phyloP scores from a whole-genome alignment of 164 flowering plant species.

The Magnolia kwangsiensis region DNA sequence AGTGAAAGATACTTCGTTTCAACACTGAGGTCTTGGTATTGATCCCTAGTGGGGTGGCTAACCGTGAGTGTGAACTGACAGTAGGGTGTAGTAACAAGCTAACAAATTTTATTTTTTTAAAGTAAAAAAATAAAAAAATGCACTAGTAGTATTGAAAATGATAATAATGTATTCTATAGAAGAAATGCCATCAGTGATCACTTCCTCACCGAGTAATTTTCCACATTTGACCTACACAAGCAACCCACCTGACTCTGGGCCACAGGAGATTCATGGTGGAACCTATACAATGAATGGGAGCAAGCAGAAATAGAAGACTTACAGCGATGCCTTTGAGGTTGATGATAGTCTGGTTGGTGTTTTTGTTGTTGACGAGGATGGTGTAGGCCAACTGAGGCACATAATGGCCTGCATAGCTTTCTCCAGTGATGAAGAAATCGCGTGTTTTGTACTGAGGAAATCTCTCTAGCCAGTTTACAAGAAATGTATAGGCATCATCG shows the following conservation, averaged over 20 bases:
- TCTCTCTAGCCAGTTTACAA: constrained; percentile 38
- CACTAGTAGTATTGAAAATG: too few relatives aligned
- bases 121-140: too few relatives aligned
- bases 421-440: constrained; percentile 37
- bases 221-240: neutral
- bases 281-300: neutral
- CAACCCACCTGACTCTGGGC: too few relatives aligned
- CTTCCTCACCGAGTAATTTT: neutral
- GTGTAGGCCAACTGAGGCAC: constrained; percentile 37
- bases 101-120: too few relatives aligned
- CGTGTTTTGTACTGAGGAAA: constrained; percentile 38
- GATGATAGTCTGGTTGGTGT: constrained; percentile 16
- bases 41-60: too few relatives aligned
- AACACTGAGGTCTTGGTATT: too few relatives aligned
- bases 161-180: neutral
- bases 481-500: constrained; percentile 27
- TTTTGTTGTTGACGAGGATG: constrained; percentile 21
- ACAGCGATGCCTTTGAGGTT: constrained; percentile 34
- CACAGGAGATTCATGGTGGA: too few relatives aligned
- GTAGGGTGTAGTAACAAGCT: too few relatives aligned
- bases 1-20: too few relatives aligned
- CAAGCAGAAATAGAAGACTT: neutral
- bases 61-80: too few relatives aligned
- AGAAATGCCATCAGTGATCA: too few relatives aligned
- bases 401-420: constrained; percentile 43